phyloP scores from a whole-genome alignment of 257 asterid genomes.

The Nicotiana benthamiana region DNA sequence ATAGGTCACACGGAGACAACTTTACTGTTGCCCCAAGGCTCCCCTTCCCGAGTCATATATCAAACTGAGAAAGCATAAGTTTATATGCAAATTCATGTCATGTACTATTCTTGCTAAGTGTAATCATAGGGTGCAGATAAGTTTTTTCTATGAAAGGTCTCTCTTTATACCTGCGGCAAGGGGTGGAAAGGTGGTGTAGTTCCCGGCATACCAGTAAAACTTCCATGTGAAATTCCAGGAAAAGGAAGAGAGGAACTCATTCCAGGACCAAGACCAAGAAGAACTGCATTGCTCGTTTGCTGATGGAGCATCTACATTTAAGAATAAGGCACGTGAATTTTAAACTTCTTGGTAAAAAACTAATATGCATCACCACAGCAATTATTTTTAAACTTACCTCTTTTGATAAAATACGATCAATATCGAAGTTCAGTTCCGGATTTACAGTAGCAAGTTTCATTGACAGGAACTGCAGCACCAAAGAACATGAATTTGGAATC shows the following conservation, averaged over 20 bases:
- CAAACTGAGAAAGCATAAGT: too few relatives aligned
- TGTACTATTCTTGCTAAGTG: neutral
- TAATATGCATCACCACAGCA: neutral
- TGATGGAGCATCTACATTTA: slow-evolving; percentile 57
- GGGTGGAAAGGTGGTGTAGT: slow-evolving; percentile 39
- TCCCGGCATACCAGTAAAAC: slow-evolving; percentile 31
- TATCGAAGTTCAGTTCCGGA: slow-evolving; percentile 61
- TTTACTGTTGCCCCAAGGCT: too few relatives aligned
- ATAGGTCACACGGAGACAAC: too few relatives aligned
- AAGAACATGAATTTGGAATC: neutral
- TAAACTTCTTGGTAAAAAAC: neutral
- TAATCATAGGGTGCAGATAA: neutral
- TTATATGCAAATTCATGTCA: neutral
- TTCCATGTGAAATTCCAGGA: slow-evolving; percentile 47
- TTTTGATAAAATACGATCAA: slow-evolving; percentile 60
- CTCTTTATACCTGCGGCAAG: slow-evolving; percentile 51
- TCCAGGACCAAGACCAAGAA: slow-evolving; percentile 41
- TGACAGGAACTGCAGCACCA: slow-evolving; percentile 60
- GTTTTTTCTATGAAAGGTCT: neutral
- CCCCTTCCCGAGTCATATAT: too few relatives aligned
- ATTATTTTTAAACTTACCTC: slow-evolving; percentile 40
- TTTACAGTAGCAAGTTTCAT: slow-evolving; percentile 89
- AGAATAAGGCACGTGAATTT: slow-evolving; percentile 6
- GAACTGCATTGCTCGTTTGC: slow-evolving; percentile 33
- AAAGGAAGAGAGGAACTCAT: slow-evolving; percentile 43